Evolutionary conservation across 305 asterid genomes (phyloP).

Genomic region (Ilex paraguariensis): DNA sequence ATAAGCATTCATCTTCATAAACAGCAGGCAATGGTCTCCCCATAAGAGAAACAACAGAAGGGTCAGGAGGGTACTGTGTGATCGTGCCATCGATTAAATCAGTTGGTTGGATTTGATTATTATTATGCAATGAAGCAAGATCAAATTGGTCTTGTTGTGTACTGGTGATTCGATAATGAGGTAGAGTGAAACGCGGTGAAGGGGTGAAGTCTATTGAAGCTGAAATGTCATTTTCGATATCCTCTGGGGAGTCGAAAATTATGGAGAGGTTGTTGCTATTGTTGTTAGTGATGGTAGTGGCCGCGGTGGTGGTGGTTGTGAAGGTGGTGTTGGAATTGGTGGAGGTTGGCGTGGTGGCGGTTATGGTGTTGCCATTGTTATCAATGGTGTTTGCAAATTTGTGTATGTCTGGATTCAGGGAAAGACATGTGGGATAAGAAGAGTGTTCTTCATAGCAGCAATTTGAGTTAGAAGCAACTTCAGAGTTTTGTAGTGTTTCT

Average conservation of each 20-base stretch:
- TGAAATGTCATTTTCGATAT: conserved; percentile 54
- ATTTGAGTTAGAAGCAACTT: conserved; percentile 69
- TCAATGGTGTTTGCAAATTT: conserved; percentile 19
- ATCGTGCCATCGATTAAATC: conserved; percentile 22
- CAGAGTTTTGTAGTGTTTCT: conserved; percentile 56
- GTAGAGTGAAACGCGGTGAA: conserved; percentile 29
- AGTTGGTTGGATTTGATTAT: conserved; percentile 14
- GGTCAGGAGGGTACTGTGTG: conserved; percentile 25
- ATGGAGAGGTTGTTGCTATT: conserved; percentile 28
- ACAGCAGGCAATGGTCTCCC: conserved; percentile 36
- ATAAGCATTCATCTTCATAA: conserved; percentile 52
- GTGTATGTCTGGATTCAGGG: conserved; percentile 30
- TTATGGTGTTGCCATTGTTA: conserved; percentile 5
- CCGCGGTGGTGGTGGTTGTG: conserved; percentile 6
- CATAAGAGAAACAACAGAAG: conserved; percentile 26
- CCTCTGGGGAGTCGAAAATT: conserved; percentile 45
- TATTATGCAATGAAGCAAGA: conserved; percentile 23
- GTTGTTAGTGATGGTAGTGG: background rate
- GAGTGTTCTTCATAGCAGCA: conserved; percentile 65
- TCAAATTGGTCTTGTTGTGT: conserved; percentile 36
- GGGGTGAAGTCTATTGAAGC: conserved; percentile 66
- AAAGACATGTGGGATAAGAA: conserved; percentile 41
- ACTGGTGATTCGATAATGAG: conserved; percentile 26
- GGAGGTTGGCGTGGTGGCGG: background rate
- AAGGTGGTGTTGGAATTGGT: conserved; percentile 11